Evolutionary conservation across 208 protist genomes (phyloP), one percentile per base, ranked within the genome.

Genomic region (Leptomonas seymouri): DNA sequence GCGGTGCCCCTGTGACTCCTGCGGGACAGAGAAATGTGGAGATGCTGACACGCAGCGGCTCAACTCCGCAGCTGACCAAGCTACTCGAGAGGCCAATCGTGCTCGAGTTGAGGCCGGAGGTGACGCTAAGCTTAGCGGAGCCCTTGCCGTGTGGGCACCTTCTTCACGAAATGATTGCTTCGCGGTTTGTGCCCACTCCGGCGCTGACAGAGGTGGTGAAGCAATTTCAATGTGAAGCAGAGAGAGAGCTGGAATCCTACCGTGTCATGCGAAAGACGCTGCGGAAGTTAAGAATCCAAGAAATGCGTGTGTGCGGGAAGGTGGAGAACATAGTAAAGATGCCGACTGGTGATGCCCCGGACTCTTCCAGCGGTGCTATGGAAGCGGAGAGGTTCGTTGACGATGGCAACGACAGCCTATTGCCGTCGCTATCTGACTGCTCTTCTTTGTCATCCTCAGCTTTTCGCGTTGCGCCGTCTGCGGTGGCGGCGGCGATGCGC

Each of bases 91-190:
- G 41, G 1, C 55, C 85, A 16, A 67, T 75, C 16, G 71, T 91
- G 36, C 46, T 91, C 18, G 75, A 77, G 42, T 66, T 91, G 15
- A 12, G 39, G 20, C 71, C 78, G 14, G 46, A 36, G 9, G 80
- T 77, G 30, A 83, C 87, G 42, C 75, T 94, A 78, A 67, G 60
- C 18, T 36, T 76, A 11, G 78, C 86, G 1, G 86, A 90, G 46
- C 73, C 87, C 54, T 74, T 94, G 16, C 89, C 89, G 18, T 90
- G 86, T 34, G 86, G 89, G 2, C 78, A 92, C 61, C 71, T 73
- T 27, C 79, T 94, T 21, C 30, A 34, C 7, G 51, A 74, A 1
- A 56, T 72, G 50, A 27, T 94, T 8, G 51, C 71, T 16, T 23
- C 56, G 20, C 28, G 58, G 3, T 51, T 85, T 30, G 70, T 78